Base-by-base conservation (phyloP, 2,329 filamentous ascomycete genomes). In the Colletotrichum cordylinicola region DNA sequence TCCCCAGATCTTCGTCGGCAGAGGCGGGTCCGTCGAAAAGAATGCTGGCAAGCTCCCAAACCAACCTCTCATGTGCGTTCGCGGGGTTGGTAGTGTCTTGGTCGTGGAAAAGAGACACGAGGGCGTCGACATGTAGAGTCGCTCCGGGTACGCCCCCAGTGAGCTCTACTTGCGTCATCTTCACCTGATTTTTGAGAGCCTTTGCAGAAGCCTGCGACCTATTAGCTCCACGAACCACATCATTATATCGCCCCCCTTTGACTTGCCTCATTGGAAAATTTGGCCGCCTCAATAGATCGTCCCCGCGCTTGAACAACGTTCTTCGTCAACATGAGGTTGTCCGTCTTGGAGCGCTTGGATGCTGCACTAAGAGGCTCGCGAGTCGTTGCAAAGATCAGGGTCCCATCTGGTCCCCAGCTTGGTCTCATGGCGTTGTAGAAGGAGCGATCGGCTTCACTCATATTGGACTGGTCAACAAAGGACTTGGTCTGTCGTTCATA, bases 31-130 rank as follows among this genome's bases (percentile, higher is more conserved):
- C 88, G 78, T 98, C 96, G 81, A 98, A 99, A 5, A 99, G 89
- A 48, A 98, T 93, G 73, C 94, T 94, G 2, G 95, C 93, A 43
- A 99, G 88, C 76, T 95, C 91, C 97, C 98, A 99, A 1, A 97
- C 92, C 16, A 92, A 88, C 80, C 92, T 91, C 84, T 98, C 95
- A 73, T 95, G 91, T 24, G 87, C 84, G 70, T 84, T 87, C 27
- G 87, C 88, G 18, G 87, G 85, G 78, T 86, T 84, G 24, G 82
- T 85, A 79, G 83, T 81, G 52, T 85, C 85, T 61, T 85, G 85
- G 55, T 83, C 83, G 75, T 85, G 87, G 77, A 86, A 88, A 21
- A 86, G 77, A 52, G 84, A 81, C 79, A 82, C 83, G 13, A 88
- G 80, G 10, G 79, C 84, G 1, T 78, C 74, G 3, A 81, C 78